Evolutionary conservation across 805 yeast genomes (phyloP).

Genomic region (Candida palmyrensis): DNA sequence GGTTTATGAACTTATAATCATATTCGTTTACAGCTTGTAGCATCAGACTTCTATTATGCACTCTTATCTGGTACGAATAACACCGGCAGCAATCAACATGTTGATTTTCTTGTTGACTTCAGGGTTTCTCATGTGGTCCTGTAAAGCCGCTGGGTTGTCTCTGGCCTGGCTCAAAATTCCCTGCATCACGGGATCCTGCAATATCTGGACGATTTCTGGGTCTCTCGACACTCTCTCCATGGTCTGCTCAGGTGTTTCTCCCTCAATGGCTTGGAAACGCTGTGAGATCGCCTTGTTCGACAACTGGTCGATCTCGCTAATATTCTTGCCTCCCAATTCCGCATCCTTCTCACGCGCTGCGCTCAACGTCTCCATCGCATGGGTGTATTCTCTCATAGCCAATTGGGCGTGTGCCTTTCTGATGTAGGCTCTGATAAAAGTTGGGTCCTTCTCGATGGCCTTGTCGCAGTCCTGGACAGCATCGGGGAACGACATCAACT

Average conservation of each 20-base stretch:
- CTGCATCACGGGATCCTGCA: conserved; percentile 96
- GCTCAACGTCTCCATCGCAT: conserved; percentile 76
- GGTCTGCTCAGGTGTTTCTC: conserved; percentile 93
- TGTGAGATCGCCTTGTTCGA: conserved; percentile 70
- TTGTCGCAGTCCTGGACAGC: conserved; percentile 87
- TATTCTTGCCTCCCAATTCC: conserved; percentile 54
- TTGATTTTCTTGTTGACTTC: conserved; percentile 83
- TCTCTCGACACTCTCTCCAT: conserved; percentile 85
- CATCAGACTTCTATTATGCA: too few species aligned
- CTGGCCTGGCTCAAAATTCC: conserved; percentile 90
- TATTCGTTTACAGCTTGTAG: too few species aligned
- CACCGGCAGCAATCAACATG: conserved; percentile 92
- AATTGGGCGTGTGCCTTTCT: conserved; percentile 94
- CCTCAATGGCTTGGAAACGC: conserved; percentile 77
- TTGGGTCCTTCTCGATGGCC: conserved; percentile 86
- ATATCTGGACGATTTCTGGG: conserved; percentile 86
- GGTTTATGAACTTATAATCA: too few species aligned
- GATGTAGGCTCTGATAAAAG: conserved; percentile 89
- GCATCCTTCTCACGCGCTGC: conserved; percentile 72
- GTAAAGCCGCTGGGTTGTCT: conserved; percentile 92
- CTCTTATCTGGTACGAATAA: conserved; percentile 77
- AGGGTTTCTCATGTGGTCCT: conserved; percentile 97
- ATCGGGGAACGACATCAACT: conserved; percentile 95
- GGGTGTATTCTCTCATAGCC: conserved; percentile 81
- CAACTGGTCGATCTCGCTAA: conserved; percentile 77